These are phyloP conservation scores for Leucocoprinus leucothites DNA, from an alignment of 768 basidiomycete genomes.

Conservation along the genomic window DNA sequence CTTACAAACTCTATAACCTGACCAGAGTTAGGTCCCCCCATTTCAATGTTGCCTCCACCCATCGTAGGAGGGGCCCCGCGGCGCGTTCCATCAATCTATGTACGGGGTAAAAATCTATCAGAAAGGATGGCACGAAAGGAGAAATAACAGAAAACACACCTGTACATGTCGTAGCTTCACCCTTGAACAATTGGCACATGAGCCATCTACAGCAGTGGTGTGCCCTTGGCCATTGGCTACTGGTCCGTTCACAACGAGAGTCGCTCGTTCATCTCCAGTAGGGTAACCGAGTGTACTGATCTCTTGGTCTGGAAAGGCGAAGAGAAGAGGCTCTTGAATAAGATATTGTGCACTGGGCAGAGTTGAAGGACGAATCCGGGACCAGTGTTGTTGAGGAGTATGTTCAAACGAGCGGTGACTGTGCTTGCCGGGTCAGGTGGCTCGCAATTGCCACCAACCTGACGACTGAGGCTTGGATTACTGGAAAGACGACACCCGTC, in stretches of 20 bases:
- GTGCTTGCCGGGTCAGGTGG: slow-evolving; percentile 55
- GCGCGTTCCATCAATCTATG: slow-evolving; percentile 73
- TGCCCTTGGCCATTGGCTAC: slow-evolving; percentile 61
- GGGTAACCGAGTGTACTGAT: slow-evolving; percentile 82
- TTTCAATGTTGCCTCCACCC: slow-evolving; percentile 81
- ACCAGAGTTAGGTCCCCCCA: slow-evolving; percentile 70
- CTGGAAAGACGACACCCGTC: not conserved
- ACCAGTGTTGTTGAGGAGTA: slow-evolving; percentile 61
- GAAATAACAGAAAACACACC: slow-evolving; percentile 30
- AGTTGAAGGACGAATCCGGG: slow-evolving; percentile 63
- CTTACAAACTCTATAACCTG: slow-evolving; percentile 78
- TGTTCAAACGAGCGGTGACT: slow-evolving; percentile 65
- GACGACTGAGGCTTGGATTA: not conserved
- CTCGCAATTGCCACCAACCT: slow-evolving; percentile 26
- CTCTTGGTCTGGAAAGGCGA: slow-evolving; percentile 69
- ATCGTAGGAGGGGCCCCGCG: slow-evolving; percentile 43
- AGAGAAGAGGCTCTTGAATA: slow-evolving; percentile 64
- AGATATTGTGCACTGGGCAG: slow-evolving; percentile 60
- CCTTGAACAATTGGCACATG: slow-evolving; percentile 55
- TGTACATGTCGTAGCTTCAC: slow-evolving; percentile 71
- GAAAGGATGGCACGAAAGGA: not conserved
- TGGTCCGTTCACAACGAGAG: slow-evolving; percentile 65
- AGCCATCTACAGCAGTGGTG: slow-evolving; percentile 70
- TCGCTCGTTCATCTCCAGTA: slow-evolving; percentile 61
- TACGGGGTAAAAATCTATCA: not conserved